Base-by-base conservation (phyloP, 1,284 basidiomycete species). In the Malassezia brasiliensis region DNA sequence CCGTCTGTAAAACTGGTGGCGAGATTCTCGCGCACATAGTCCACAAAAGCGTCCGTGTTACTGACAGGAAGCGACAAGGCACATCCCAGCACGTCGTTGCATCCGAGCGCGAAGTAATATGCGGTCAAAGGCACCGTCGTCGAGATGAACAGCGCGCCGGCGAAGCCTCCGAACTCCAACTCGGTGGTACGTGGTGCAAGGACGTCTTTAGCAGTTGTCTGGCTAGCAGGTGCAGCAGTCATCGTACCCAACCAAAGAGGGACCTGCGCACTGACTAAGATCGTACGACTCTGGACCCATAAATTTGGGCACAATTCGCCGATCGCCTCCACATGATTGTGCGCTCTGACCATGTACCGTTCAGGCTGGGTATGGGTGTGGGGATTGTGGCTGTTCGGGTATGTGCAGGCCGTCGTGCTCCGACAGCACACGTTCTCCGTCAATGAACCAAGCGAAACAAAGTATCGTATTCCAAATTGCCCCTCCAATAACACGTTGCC, bases 111-210 rank as follows among this genome's bases (percentile, higher is more conserved):
- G 59, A 96, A 83, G 2, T 81, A 80, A 70, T 94, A 94, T 30
- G 83, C 80, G 61, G 83, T 77, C 62, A 83, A 65, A 1, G 91
- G 90, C 3, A 90, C 85, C 19, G 81, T 78, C 47, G 88, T 45
- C 15, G 84, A 82, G 68, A 96, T 81, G 59, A 83, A 78, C 39
- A 85, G 70, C 0, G 89, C 86, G 19, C 90, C 89, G 4, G 82
- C 79, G 2, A 88, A 88, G 0, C 90, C 91, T 53, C 88, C 77
- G 75, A 96, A 96, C 74, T 94, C 89, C 74, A 84, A 87, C 45
- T 81, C 76, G 0, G 78, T 82, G 19, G 78, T 77, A 46, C 65
- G 67, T 19, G 79, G 79, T 55, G 78, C 79, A 53, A 79, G 75
- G 40, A 64, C 39, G n/a, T 60, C 36, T 28, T 46, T 31, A 9